phyloP scores from a whole-genome alignment of 176 grass and related monocot genomes.

The Leersia perrieri region DNA sequence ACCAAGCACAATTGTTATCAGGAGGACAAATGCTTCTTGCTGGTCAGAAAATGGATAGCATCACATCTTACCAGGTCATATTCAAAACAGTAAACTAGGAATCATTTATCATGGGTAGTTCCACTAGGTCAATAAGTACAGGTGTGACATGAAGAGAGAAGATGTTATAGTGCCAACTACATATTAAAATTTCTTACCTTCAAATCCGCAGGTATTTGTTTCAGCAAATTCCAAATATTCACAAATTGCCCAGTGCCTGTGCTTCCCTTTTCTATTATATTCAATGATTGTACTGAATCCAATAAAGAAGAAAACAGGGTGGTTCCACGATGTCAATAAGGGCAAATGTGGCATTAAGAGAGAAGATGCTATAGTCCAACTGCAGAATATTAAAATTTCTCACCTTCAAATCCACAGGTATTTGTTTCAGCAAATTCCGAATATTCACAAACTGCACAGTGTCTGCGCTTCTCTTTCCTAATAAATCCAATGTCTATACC shows the following conservation, averaged over 20 bases:
- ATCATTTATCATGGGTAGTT: slow-evolving; percentile 7
- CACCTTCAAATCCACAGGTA: slow-evolving; percentile 28
- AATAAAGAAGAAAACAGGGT: background rate
- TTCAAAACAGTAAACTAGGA: background rate
- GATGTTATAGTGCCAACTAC: background rate
- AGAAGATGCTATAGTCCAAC: too few relatives aligned
- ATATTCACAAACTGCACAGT: background rate
- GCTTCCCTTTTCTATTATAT: slow-evolving; percentile 9
- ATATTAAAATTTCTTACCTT: slow-evolving; percentile 35
- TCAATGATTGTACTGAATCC: background rate
- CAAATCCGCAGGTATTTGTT: slow-evolving; percentile 1
- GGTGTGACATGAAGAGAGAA: background rate
- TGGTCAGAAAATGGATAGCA: background rate
- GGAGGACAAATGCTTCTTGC: slow-evolving; percentile 8
- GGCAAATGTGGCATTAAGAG: too few relatives aligned
- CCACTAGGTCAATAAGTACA: background rate
- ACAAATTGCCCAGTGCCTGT: background rate
- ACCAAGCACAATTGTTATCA: background rate
- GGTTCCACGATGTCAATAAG: too few relatives aligned
- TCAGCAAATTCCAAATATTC: background rate
- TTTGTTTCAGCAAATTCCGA: background rate
- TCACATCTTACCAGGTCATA: background rate
- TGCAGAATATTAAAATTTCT: slow-evolving; percentile 17
- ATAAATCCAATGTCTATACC: background rate
- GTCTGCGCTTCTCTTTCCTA: slow-evolving; percentile 9